Conservation (phyloP, 208 protist genomes). For the Acanthamoeba healyi region DNA sequence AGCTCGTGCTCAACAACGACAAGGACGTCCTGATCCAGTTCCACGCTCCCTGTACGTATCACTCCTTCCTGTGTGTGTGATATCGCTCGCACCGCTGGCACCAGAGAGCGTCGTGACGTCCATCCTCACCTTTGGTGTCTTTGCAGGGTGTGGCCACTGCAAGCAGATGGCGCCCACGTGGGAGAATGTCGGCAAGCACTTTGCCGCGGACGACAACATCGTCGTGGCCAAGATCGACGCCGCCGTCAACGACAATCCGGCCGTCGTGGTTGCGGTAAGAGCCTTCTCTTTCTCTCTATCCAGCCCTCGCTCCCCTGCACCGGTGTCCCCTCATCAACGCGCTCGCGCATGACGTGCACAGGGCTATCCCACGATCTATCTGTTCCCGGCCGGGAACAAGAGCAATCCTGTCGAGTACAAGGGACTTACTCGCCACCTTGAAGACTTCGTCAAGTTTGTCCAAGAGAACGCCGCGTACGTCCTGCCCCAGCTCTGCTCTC, state of each 20-base stretch:
- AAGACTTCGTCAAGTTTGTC: neutral
- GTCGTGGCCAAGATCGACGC: slow-evolving; percentile 88
- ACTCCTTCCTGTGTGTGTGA: neutral
- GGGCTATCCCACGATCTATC: slow-evolving; percentile 88
- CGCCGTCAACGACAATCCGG: slow-evolving; percentile 84
- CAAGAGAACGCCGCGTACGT: neutral
- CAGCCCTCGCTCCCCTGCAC: neutral
- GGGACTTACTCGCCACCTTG: slow-evolving; percentile 17
- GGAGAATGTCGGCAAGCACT: slow-evolving; percentile 84
- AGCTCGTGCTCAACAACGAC: slow-evolving; percentile 78
- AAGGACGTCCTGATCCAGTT: slow-evolving; percentile 94
- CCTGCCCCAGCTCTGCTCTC: neutral
- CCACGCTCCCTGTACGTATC: slow-evolving; percentile 91
- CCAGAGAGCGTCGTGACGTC: too few species aligned
- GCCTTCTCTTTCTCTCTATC: too few species aligned
- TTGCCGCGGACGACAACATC: slow-evolving; percentile 78
- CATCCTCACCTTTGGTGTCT: neutral
- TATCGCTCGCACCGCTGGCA: too few species aligned
- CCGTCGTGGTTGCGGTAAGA: slow-evolving; percentile 69
- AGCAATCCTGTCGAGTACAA: slow-evolving; percentile 74
- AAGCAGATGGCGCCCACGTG: slow-evolving; percentile 83
- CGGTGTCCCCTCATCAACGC: too few species aligned
- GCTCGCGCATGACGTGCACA: neutral
- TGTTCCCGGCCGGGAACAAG: slow-evolving; percentile 77
- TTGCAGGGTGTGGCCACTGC: slow-evolving; percentile 96